Evolutionary conservation across 2,329 filamentous ascomycete species (phyloP).

Genomic region (Claviceps sp.): DNA sequence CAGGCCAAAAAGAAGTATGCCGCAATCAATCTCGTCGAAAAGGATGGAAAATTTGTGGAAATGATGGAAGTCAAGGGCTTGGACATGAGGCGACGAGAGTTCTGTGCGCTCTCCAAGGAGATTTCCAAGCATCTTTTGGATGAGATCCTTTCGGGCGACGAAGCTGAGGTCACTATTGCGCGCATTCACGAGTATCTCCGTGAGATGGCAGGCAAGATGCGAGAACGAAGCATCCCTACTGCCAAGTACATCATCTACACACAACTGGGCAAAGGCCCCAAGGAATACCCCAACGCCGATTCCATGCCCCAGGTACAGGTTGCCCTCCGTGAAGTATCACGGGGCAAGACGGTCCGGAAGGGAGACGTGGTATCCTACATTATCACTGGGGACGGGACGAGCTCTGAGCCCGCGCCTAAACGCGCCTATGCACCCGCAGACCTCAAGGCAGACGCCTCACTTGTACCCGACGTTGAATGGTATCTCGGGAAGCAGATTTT

Average conservation of each 20-base stretch:
- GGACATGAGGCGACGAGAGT: conserved; percentile 95
- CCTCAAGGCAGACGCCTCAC: conserved; percentile 57
- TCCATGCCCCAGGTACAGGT: conserved; percentile 97
- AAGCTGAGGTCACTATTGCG: conserved; percentile 73
- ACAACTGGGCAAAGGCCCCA: conserved; percentile 86
- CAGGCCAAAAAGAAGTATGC: conserved; percentile 99
- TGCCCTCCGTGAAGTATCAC: conserved; percentile 72
- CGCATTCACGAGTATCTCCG: conserved; percentile 90
- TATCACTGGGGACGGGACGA: conserved; percentile 62
- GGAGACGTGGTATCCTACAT: conserved; percentile 96
- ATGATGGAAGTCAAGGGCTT: conserved; percentile 97
- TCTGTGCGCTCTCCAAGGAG: conserved; percentile 90
- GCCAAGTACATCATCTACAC: conserved; percentile 97
- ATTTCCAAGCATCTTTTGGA: conserved; percentile 83
- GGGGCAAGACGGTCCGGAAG: conserved; percentile 77
- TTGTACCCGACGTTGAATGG: conserved; percentile 90
- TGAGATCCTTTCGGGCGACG: conserved; percentile 86
- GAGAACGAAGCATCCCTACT: conserved; percentile 57
- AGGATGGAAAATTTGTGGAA: conserved; percentile 80
- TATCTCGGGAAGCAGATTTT: conserved; percentile 98
- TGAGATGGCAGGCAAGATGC: conserved; percentile 76
- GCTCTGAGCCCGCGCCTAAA: conserved; percentile 63
- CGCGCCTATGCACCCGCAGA: conserved; percentile 82
- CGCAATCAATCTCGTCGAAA: conserved; percentile 82
- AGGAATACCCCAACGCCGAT: conserved; percentile 86